phyloP scores from a whole-genome alignment of 495 filamentous ascomycete genomes.

The Neohortaea acidophila region DNA sequence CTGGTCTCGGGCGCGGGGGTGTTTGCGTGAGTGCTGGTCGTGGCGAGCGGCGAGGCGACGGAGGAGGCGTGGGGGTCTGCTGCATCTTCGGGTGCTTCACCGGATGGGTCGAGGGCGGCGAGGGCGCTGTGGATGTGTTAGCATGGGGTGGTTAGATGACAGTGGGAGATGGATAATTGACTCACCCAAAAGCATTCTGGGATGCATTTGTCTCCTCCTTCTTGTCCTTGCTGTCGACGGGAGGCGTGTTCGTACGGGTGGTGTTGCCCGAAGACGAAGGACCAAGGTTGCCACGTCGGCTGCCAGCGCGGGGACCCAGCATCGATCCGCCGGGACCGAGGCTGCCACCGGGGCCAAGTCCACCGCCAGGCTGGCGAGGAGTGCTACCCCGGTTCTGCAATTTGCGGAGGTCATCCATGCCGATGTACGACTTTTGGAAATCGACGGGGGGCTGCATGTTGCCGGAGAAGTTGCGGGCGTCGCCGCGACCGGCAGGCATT shows the following conservation, averaged over 20 bases:
- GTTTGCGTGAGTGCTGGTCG: no score
- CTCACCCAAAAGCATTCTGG: slow-evolving; percentile 80
- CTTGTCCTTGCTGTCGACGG: slow-evolving; percentile 48
- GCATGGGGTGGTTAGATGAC: slow-evolving; percentile 1
- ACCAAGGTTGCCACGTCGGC: slow-evolving; percentile 14
- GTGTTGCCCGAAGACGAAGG: slow-evolving; percentile 59
- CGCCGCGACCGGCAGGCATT: slow-evolving; percentile 60
- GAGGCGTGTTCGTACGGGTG: slow-evolving; percentile 77
- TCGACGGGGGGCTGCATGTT: slow-evolving; percentile 51
- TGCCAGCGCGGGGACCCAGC: slow-evolving; percentile 9
- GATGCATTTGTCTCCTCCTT: slow-evolving; percentile 48
- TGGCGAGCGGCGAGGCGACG: no score
- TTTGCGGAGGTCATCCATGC: slow-evolving; percentile 74
- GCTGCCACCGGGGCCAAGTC: slow-evolving; percentile 25
- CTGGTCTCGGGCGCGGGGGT: no score
- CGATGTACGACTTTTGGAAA: slow-evolving; percentile 62
- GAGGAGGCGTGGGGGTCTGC: no score
- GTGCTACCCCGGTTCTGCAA: slow-evolving; percentile 44
- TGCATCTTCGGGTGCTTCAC: slow-evolving; percentile 9
- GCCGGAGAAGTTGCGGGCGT: slow-evolving; percentile 63
- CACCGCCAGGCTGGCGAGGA: slow-evolving; percentile 41
- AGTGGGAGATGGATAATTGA: neutral
- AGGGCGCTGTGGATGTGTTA: slow-evolving; percentile 13
- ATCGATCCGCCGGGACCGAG: slow-evolving; percentile 8
- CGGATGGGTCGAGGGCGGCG: slow-evolving; percentile 14